phyloP scores from a whole-genome alignment of 768 basidiomycete species.

The Lactifluus echinatus region DNA sequence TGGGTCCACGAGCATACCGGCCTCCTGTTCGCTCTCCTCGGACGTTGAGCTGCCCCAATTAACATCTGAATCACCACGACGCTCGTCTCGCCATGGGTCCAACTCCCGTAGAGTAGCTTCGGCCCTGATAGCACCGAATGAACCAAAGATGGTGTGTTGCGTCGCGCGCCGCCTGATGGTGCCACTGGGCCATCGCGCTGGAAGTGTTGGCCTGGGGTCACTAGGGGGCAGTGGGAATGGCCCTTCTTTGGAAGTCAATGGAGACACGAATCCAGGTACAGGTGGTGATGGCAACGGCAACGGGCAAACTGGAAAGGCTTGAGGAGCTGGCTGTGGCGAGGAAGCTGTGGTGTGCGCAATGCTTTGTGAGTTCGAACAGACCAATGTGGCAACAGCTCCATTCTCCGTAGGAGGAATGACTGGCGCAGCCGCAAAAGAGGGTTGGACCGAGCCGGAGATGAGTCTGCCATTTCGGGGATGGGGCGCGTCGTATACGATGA shows the following conservation, averaged over 20 bases:
- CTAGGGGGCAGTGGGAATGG: conserved; percentile 30
- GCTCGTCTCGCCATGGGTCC: conserved; percentile 38
- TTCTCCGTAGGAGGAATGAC: neutral
- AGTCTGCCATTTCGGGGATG: conserved; percentile 40
- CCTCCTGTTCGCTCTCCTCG: conserved; percentile 26
- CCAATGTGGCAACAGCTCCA: conserved; percentile 48
- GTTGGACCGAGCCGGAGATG: neutral
- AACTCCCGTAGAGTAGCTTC: conserved; percentile 41
- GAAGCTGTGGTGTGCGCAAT: neutral
- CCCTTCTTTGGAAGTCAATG: conserved; percentile 26
- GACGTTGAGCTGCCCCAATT: conserved; percentile 49
- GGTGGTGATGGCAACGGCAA: too few relatives aligned
- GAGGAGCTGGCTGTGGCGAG: neutral
- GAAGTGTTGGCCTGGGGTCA: conserved; percentile 26
- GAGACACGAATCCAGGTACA: conserved; percentile 5
- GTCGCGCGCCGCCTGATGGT: conserved; percentile 21
- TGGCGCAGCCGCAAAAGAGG: neutral
- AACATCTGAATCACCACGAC: conserved; percentile 57
- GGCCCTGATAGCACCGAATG: conserved; percentile 45
- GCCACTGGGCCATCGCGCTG: conserved; percentile 10
- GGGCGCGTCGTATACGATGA: conserved; percentile 72
- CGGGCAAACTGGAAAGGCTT: neutral
- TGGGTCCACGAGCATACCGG: conserved; percentile 37
- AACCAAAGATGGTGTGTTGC: conserved; percentile 33
- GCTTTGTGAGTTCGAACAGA: too few relatives aligned